Evolutionary conservation across 139 green algal species (phyloP), one percentile per base, ranked within the genome.

Genomic region (Yamagishiella unicocca): DNA sequence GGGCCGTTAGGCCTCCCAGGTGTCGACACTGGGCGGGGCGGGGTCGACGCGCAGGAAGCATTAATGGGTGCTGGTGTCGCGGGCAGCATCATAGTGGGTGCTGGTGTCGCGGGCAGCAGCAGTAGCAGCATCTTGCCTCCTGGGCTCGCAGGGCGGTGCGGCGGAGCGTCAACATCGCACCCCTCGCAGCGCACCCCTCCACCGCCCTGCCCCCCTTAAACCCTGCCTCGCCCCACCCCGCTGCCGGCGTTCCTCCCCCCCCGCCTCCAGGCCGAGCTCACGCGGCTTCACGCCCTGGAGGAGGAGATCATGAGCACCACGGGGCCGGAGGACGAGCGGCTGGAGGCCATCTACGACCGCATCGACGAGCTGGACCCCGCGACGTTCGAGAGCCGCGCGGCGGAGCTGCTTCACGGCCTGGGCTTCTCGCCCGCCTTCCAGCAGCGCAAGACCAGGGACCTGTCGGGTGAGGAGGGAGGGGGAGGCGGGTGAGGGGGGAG

Each of bases 371-470:
- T 96, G 78, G 94, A 96, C 85, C 89, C 91, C 38, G 83, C 88
- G 87, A 96, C 89, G 31, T 94, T 94, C 88, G 92, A 95, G 90
- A 86, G 62, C 54, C 50, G 91, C 17, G 94, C 94, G 2, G 90
- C 91, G 24, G 89, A 93, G 85, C 90, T 98, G 76, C 90, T 98
- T 74, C 91, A 96, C 76, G 95, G 95, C 19, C 92, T 98, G 45
- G 95, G 95, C 82, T 98, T 98, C 88, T 85, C 68, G 35, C 87
- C 90, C 42, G 78, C 91, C 77, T 97, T 96, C 94, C 78, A 85
- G 78, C 78, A 85, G 78, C 58, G 78, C 58, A 42, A 58, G 58
- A 85, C 78, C 29, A 74, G 58, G 55, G 78, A 85, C 55, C 78
- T 85, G 55, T 85, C 78, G 37, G 76, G 76, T 83, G 35, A 5